phyloP scores from a whole-genome alignment of 2,329 filamentous ascomycete species.

The Sarocladium brachiariae region DNA sequence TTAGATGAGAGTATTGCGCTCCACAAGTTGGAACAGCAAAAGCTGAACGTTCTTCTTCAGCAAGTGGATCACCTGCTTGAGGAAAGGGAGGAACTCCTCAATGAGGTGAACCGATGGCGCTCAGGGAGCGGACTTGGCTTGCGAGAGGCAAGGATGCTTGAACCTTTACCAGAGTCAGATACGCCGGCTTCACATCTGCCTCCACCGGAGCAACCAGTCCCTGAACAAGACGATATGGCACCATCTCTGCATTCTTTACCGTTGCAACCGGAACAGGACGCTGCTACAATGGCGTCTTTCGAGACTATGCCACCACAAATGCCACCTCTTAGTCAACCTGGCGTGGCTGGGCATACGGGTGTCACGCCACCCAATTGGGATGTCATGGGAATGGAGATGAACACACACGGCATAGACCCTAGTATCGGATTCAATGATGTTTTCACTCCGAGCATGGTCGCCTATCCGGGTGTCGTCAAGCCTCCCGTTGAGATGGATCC shows the following conservation, averaged over 20 bases:
- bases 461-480: neutral
- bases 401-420: neutral
- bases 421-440: conserved; percentile 4
- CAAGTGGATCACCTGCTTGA: conserved; percentile 15
- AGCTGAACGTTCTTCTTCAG: conserved; percentile 14
- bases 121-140: conserved; percentile 10
- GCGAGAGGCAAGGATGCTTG: neutral
- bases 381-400: conserved; percentile 7
- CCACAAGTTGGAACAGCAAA: conserved; percentile 19
- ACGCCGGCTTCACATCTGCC: neutral
- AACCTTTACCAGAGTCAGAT: conserved; percentile 1
- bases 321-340: neutral
- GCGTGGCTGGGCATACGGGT: neutral
- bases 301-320: neutral
- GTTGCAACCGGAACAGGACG: neutral
- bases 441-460: conserved; percentile 3
- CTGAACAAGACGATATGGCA: neutral
- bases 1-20: conserved; percentile 28
- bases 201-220: neutral
- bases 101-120: conserved; percentile 21
- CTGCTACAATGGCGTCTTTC: neutral
- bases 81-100: conserved; percentile 23
- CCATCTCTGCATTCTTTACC: neutral
- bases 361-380: neutral
- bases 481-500: neutral